Base-by-base conservation (phyloP, 202 grass and related monocot genomes). In the Schoenoplectus triqueter region DNA sequence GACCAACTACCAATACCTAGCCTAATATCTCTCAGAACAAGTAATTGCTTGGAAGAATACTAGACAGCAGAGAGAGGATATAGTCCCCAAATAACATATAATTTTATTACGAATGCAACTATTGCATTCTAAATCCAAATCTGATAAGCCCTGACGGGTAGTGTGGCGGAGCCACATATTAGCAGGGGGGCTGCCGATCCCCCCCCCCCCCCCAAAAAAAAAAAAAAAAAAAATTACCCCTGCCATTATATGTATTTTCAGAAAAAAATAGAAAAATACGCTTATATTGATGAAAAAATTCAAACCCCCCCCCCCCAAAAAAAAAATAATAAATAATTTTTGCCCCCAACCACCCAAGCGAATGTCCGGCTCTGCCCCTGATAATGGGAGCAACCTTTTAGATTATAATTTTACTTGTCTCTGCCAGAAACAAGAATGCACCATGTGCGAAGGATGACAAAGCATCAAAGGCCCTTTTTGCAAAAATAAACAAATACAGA, bases 31-130 rank as follows among this genome's bases (percentile, higher is more conserved):
- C 19, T 56, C 50, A 76, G 18, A 55, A 76, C 49, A 56, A 55
- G 20, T 31, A 76, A 76, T 40, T 70, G 21, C 18, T 39, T 31
- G 72, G 9, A 75, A 75, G 10, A 75, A 14, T 54, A 75, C 72
- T 56, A 31, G 50, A 56, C 49, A 21, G 8, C 9, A 11, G 40
- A 45, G 67, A n/a, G 6, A 46, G 40, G 14, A 31, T 6, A 17
- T 70, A 7, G 8, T 31, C 40, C 41, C 20, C 3, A 69, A 44
- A 2, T 14, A 69, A 44, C 14, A 11, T 42, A 42, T 31, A 47
- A 5, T 69, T 69, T 41, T 4, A 15, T 15, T 69, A 45, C 1
- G 39, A 69, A 42, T 44, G 40, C 10, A 69, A 44, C 9, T 3
- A 6, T 67, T 11, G 22, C 2, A 40, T 67, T 41, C 18, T 21